These are phyloP conservation scores for Paracamarosporium sp. DNA, from an alignment of 2,329 filamentous ascomycete species.

Conservation along the genomic window DNA sequence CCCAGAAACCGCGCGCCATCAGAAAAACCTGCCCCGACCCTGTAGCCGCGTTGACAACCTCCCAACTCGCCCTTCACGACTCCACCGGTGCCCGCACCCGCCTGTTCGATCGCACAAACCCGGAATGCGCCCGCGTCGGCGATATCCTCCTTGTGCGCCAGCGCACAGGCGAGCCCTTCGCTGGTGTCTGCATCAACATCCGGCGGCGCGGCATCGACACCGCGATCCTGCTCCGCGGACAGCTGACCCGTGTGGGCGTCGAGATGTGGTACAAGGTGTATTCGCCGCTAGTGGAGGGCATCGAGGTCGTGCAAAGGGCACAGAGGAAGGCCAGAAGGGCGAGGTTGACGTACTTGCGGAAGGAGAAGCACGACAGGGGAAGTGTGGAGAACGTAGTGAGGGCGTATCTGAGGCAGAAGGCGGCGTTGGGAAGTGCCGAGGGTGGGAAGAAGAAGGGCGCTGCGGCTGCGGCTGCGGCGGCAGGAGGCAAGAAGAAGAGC, in stretches of 20 bases:
- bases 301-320: constrained; percentile 90
- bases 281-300: constrained; percentile 84
- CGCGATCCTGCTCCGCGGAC: constrained; percentile 82
- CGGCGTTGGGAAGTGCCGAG: constrained; percentile 39
- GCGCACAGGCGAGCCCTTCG: constrained; percentile 85
- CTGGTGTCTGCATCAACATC: constrained; percentile 87
- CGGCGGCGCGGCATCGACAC: constrained; percentile 86
- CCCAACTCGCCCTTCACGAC: constrained; percentile 79
- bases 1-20: constrained; percentile 57
- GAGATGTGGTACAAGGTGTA: constrained; percentile 99
- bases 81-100: constrained; percentile 81
- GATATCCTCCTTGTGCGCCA: constrained; percentile 92
- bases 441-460: constrained; percentile 35
- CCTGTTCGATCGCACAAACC: constrained; percentile 80
- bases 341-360: constrained; percentile 86
- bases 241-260: constrained; percentile 84
- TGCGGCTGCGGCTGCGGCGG: constrained; percentile 24
- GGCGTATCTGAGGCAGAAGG: constrained; percentile 45
- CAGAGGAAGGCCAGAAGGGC: constrained; percentile 86
- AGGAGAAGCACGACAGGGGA: constrained; percentile 46
- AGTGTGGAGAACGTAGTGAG: constrained; percentile 48
- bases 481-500: constrained; percentile 23
- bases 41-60: constrained; percentile 68
- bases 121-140: constrained; percentile 80
- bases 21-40: constrained; percentile 68